These are phyloP conservation scores for Cymbopogon citratus DNA, from an alignment of 176 grass and related monocot genomes.

Conservation along the genomic window DNA sequence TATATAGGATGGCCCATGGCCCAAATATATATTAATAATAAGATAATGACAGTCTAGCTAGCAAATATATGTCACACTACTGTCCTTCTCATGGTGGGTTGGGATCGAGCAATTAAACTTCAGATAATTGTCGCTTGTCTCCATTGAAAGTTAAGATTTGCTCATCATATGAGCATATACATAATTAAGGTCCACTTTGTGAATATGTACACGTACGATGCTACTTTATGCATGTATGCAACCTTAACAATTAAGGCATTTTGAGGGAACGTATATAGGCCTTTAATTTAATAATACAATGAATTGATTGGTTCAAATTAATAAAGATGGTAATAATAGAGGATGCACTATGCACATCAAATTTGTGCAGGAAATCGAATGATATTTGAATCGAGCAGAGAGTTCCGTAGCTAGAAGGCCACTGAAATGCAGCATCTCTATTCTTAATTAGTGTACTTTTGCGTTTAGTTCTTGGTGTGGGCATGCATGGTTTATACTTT, in stretches of 20 bases:
- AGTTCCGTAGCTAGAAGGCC: neutral
- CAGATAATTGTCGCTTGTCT: neutral
- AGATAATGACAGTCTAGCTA: conserved; percentile 15
- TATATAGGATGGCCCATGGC: conserved; percentile 11
- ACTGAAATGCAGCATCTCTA: neutral
- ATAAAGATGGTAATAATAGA: neutral
- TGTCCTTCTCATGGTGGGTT: neutral
- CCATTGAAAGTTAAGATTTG: neutral
- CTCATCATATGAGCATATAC: no score
- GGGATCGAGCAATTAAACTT: conserved; percentile 6
- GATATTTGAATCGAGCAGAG: neutral
- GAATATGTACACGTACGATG: no score
- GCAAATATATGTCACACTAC: neutral
- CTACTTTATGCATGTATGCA: neutral
- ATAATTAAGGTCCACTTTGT: no score
- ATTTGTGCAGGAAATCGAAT: neutral
- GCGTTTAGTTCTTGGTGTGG: neutral
- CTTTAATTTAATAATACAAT: no score
- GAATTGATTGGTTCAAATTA: neutral
- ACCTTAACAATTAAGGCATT: no score
- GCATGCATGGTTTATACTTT: neutral
- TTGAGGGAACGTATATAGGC: no score
- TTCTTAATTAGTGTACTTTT: neutral
- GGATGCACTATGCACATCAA: neutral
- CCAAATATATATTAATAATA: neutral